Evolutionary conservation across 139 green algal species (phyloP).

Genomic region (Asterochloris erici): DNA sequence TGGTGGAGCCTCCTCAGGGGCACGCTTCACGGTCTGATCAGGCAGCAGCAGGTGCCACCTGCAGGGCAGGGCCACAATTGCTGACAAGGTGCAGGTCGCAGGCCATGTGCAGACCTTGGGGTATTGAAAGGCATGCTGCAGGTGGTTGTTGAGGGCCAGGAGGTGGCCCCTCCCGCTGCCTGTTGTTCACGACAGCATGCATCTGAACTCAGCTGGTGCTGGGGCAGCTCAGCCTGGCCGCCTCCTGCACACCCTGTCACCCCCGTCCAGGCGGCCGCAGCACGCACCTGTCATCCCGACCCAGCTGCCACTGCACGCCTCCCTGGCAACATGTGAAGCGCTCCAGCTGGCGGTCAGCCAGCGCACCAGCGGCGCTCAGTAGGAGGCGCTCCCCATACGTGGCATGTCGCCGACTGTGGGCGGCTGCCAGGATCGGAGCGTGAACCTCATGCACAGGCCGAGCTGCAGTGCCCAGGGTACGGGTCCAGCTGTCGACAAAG

Average conservation of each 20-base stretch:
- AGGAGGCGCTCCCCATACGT: not conserved
- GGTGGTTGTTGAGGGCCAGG: not conserved
- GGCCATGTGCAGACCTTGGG: no score
- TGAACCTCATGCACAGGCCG: not conserved
- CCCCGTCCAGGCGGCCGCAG: no score
- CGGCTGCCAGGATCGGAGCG: not conserved
- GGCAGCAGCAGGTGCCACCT: no score
- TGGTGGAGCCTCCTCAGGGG: no score
- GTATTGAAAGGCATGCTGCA: not conserved
- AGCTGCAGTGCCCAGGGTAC: not conserved
- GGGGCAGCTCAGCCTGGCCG: not conserved
- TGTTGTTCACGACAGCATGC: not conserved
- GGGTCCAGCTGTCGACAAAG: not conserved
- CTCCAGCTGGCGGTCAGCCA: not conserved
- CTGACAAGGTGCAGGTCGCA: no score
- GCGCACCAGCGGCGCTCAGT: not conserved
- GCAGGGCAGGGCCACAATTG: no score
- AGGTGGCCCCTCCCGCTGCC: not conserved
- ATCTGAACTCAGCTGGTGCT: slow-evolving; percentile 1
- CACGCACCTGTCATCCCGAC: not conserved
- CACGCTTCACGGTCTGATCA: no score
- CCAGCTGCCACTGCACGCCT: not conserved
- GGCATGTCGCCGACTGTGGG: not conserved
- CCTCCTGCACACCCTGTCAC: no score
- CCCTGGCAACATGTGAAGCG: slow-evolving; percentile 4